Percentiles rank a stretch among this genome's conserved stretches.
Conservation (phyloP, 2,329 filamentous ascomycete species). For the Dactylonectria macrodidyma region DNA sequence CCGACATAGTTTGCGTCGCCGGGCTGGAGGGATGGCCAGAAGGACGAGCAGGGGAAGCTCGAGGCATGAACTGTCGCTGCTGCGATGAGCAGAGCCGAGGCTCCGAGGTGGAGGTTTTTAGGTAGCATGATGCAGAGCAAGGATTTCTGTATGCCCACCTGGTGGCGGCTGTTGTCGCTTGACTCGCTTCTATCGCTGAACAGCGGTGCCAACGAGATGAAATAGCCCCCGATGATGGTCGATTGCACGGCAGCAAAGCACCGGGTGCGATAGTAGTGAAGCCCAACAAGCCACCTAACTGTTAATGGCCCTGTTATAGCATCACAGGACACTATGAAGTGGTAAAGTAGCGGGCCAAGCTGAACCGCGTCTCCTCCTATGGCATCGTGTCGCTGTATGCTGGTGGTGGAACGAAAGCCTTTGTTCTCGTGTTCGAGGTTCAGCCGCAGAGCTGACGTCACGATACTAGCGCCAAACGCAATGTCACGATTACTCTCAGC, state of each 20-base stretch:
- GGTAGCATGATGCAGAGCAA: not conserved
- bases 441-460: slow-evolving; percentile 1
- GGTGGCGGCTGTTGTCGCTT: too few relatives aligned
- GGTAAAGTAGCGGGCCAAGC: not conserved
- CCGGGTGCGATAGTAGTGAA: not conserved
- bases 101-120: not conserved
- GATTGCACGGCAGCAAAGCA: not conserved
- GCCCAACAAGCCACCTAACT: not conserved
- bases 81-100: not conserved
- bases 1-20: slow-evolving; percentile 4
- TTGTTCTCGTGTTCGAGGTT: not conserved
- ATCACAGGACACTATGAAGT: not conserved
- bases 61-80: not conserved
- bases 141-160: not conserved
- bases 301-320: not conserved
- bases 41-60: slow-evolving; percentile 19
- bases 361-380: not conserved
- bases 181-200: not conserved
- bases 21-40: slow-evolving; percentile 22
- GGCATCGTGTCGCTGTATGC: not conserved
- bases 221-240: not conserved
- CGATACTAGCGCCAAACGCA: not conserved
- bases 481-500: not conserved
- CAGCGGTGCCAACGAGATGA: not conserved
- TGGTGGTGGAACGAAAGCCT: not conserved